Evolutionary conservation across 495 filamentous ascomycete species (phyloP), one percentile per base, ranked within the genome.

Genomic region (Penicillium diatomitis): DNA sequence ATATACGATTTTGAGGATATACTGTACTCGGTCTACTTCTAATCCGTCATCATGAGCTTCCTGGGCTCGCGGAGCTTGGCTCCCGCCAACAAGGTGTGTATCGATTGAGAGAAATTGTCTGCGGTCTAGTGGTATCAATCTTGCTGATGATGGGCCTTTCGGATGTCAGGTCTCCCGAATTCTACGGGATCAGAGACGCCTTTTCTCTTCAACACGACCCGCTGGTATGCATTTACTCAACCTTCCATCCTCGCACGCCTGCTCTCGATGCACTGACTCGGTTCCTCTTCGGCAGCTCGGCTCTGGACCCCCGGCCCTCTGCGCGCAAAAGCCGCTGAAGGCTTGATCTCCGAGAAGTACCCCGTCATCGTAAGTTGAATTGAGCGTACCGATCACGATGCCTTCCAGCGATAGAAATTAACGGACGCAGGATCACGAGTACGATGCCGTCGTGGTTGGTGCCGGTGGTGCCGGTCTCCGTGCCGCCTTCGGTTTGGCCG

Each of bases 401-500:
- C 20, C 20, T 20, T 20, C 20, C 20, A 20, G 20, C 20, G 20
- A 20, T 20, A 20, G 20, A 2, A 20, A 20, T 20, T 71, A 48
- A 71, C 52, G 42, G 12, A 38, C 33, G 40, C 59, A 86, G 82
- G 82, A 86, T 56, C 83, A 86, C 64, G 83, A 86, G 64, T 86
- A 86, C 63, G 83, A 86, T 84, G 92, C 92, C 34, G 77, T 97
- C 58, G 91, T 97, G 45, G 87, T 97, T 52, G 91, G 91, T 64
- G 91, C 91, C 53, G 91, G 91, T 56, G 91, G 91, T 62, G 82
- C 91, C 51, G 91, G 91, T 71, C 81, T 97, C 54, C 88, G 91
- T 60, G 91, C 91, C 44, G 91, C 91, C 41, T 95, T 96, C 72
- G 91, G 91, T 71, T 81, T 97, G 48, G 91, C 91, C 54, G 91